Evolutionary conservation across 768 basidiomycete genomes (phyloP), one percentile per base, ranked within the genome.

Genomic region (Amanita rubescens): DNA sequence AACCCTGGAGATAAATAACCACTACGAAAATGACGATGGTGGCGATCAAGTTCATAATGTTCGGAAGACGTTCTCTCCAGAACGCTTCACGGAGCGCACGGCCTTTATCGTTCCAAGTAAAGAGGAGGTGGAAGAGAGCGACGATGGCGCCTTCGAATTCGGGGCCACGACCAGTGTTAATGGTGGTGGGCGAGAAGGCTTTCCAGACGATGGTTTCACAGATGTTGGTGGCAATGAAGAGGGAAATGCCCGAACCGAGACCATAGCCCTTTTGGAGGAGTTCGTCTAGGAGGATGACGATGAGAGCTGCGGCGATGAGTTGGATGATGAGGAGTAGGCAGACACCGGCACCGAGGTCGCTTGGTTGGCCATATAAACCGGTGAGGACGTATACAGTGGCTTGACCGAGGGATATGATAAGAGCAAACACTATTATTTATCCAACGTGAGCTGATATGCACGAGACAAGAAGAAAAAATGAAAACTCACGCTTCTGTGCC

Each of bases 141-240:
- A 97, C 89, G 60, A 98, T 76, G 34, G 95, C 96, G 57, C 96
- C 96, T 64, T 98, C 95, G 60, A 98, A 99, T 69, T 99, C 96
- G 49, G 94, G 90, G 2, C 95, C 95, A 58, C 95, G 90, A 35
- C 95, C 96, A 27, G 94, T 97, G 80, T 98, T 98, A 71, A 98
- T 72, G 43, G 96, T 97, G 19, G 93, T 98, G 9, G 96, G 96
- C 1, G 92, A 94, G 74, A 99, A 98, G 1, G 95, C 96, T 66
- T 99, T 99, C 95, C 95, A 99, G 66, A 98, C 84, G 74, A 99
- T 98, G 58, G 88, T 91, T 70, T 99, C 96, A 71, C 95, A 98
- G 62, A 99, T 98, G 78, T 98, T 99, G 75, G 96, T 98, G 3
- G 95, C 96, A 62, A 98, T 96, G 81, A 98, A 98, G 54, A 98